Base-by-base conservation (phyloP, 1,284 basidiomycete genomes). In the Apiotrichum gamsii region DNA sequence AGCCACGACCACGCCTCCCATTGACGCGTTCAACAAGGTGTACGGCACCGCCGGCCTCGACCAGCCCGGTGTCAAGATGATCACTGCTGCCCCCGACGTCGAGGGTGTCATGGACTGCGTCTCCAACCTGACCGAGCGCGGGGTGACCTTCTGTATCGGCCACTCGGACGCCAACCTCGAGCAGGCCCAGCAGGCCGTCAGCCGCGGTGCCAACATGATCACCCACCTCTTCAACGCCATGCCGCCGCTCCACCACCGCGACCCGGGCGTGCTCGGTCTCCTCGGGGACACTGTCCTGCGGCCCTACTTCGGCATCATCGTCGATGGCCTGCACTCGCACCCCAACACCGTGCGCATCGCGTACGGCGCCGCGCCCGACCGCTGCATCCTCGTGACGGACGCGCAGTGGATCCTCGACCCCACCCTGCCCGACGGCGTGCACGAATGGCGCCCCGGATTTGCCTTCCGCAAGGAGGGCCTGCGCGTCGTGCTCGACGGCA, bases 401-500 rank as follows among this genome's bases (percentile, higher is more conserved):
- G 87, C 87, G 3, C 85, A 88, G 82, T 85, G 84, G 59, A 84
- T 90, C 58, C 77, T 94, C 39, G 89, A 94, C 69, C 90, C 89
- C 3, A 76, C 82, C 58, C 79, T 90, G 33, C 77, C 80, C 29
- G 87, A 94, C 62, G 90, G 90, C 9, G 72, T 85, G 21, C 85
- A 93, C 67, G 81, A 85, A 61, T 94, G 90, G 89, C 81, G 89
- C 29, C 47, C 50, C 2, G 62, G 60, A 5, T 83, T 87, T 58
- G 80, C 82, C 57, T 82, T 91, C 62, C 76, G 84, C 46, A 91
- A 93, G 65, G 79, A 84, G 51, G 89, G 90, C 11, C 79, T 84
- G 56, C 83, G 79, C 60, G 80, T 94, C 32, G 87, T 84, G 62
- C 75, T 94, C 16, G 84, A 88, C 65, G 86, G 85, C 31, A 90